Base-by-base conservation (phyloP, 345 rosid species). In the Heritiera fomes region DNA sequence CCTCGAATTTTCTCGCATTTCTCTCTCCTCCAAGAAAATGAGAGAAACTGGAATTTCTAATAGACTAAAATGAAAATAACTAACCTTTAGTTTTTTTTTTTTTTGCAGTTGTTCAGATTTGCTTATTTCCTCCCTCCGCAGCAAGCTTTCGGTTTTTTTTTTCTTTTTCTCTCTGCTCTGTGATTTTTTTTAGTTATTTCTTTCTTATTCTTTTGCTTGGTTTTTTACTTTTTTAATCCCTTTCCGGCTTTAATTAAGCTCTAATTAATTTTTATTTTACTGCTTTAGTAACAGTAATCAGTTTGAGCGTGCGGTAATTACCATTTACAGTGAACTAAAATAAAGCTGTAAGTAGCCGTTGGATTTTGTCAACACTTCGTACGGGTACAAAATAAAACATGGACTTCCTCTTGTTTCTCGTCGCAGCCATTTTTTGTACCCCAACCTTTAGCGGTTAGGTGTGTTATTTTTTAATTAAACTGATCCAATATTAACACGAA, bases 91-190 rank as follows among this genome's bases (percentile, higher is more conserved):
- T 7, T 7, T 17, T 6, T 4, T 18, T 5, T 55, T 6, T 55
- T 55, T 5, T 55, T 18, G 1, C 58, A 67, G 82, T 23, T 74
- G 69, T 80, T 83, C 75, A 76, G 86, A 80, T 83, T 83, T 84
- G 81, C 89, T 80, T 82, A 82, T 83, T 78, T 76, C 79, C 87
- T 79, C 81, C 79, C 87, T 79, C 81, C 82, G 63, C 53, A 79
- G 72, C 85, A 85, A 87, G 83, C 9, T 56, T 56, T 6, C 60
- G 0, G 23, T 8, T n/a, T 9, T 49, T 10, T 58, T 0, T 12
- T 6, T 47, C 17, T 58, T 0, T 50, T 11, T 47, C 12, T 10
- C 55, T 50, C 17, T n/a, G 61, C 28, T n/a, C 60, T 55, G 20
- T 55, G 23, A 55, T 18, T 56, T 56, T 5, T 2, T 7, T 0